Conservation (phyloP, 768 basidiomycete genomes). For the Lactarius quietus region DNA sequence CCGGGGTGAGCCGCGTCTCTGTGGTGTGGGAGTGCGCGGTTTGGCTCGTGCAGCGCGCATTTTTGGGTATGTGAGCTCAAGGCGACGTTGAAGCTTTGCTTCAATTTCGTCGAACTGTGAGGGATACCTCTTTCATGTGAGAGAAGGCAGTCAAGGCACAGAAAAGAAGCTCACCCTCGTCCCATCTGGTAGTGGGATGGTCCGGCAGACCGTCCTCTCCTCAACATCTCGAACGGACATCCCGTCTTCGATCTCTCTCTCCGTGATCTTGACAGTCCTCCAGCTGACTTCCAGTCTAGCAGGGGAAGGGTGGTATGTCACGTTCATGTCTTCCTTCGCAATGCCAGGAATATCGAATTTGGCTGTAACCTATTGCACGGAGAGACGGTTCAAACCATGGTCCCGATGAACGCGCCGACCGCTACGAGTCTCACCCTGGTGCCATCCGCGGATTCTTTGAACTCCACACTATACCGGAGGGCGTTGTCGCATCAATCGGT, state of each 20-base stretch:
- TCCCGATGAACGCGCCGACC: slow-evolving; percentile 26
- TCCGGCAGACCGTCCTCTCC: slow-evolving; percentile 61
- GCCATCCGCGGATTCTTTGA: slow-evolving; percentile 69
- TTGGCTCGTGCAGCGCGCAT: slow-evolving; percentile 20
- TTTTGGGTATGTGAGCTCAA: slow-evolving; percentile 62
- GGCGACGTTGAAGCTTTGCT: slow-evolving; percentile 57
- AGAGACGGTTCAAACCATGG: slow-evolving; percentile 6
- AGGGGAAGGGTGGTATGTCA: slow-evolving; percentile 55
- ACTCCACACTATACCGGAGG: slow-evolving; percentile 49
- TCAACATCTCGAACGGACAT: slow-evolving; percentile 58
- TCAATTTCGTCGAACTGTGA: slow-evolving; percentile 69
- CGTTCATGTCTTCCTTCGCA: slow-evolving; percentile 69
- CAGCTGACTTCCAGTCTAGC: slow-evolving; percentile 62
- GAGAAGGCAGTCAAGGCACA: not conserved
- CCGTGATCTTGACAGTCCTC: slow-evolving; percentile 55
- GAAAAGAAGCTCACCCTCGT: slow-evolving; percentile 50
- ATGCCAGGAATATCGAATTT: slow-evolving; percentile 70
- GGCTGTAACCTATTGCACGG: slow-evolving; percentile 47
- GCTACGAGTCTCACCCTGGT: slow-evolving; percentile 40
- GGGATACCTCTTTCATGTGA: slow-evolving; percentile 5
- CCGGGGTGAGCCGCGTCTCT: slow-evolving; percentile 16
- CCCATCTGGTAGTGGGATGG: slow-evolving; percentile 68
- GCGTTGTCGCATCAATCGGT: not conserved
- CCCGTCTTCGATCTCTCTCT: slow-evolving; percentile 55
- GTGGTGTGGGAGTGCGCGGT: slow-evolving; percentile 22